phyloP scores from a whole-genome alignment of 352 stramenopile species.

The Phytophthora hybrid region DNA sequence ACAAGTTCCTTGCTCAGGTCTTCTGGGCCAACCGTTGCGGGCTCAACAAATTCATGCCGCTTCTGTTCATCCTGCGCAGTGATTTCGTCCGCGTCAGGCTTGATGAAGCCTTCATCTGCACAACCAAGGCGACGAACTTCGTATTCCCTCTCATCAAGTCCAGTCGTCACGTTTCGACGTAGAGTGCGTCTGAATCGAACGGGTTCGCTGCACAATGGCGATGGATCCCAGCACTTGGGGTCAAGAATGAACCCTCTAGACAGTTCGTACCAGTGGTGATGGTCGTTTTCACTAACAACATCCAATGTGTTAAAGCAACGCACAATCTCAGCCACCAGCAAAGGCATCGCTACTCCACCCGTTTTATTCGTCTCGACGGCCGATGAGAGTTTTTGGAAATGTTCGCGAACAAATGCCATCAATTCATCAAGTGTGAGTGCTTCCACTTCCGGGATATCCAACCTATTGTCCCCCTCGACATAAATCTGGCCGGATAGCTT shows the following conservation, averaged over 20 bases:
- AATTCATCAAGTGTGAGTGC: slow-evolving; percentile 50
- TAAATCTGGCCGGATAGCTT: slow-evolving; percentile 22
- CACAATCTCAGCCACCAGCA: slow-evolving; percentile 69
- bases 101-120: slow-evolving; percentile 59
- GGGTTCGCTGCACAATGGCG: slow-evolving; percentile 55
- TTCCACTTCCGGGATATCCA: slow-evolving; percentile 43
- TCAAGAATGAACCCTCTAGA: slow-evolving; percentile 73
- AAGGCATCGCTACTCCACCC: slow-evolving; percentile 60
- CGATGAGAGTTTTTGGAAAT: slow-evolving; percentile 49
- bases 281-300: slow-evolving; percentile 14
- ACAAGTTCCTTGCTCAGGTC: slow-evolving; percentile 47
- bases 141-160: slow-evolving; percentile 56
- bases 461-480: slow-evolving; percentile 43
- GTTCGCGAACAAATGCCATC: slow-evolving; percentile 37
- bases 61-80: slow-evolving; percentile 26
- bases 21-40: slow-evolving; percentile 29
- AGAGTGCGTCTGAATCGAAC: slow-evolving; percentile 59
- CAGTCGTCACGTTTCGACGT: slow-evolving; percentile 31
- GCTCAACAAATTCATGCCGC: slow-evolving; percentile 45
- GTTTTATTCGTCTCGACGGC: slow-evolving; percentile 28
- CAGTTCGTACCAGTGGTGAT: slow-evolving; percentile 53
- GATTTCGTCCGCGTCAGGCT: slow-evolving; percentile 48
- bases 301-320: slow-evolving; percentile 25
- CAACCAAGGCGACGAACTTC: slow-evolving; percentile 48
- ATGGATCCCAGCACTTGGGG: slow-evolving; percentile 64